Evolutionary conservation across 2,329 filamentous ascomycete species (phyloP), one percentile per base, ranked within the genome.

Genomic region (Penicillium frequentans): DNA sequence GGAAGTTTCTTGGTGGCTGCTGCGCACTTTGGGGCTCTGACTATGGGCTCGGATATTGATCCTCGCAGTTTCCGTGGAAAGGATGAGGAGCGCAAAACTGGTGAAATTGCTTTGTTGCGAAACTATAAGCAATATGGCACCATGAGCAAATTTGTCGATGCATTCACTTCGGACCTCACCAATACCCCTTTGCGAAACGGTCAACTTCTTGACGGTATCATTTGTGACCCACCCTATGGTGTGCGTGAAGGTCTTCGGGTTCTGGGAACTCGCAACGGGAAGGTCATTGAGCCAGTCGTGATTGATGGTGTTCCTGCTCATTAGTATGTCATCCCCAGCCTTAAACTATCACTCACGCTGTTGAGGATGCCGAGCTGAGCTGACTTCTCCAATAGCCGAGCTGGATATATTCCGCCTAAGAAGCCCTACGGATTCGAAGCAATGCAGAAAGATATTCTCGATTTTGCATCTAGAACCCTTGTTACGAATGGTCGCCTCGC

Each of bases 171-270:
- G 0, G 95, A 99, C 72, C 73, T 99, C 54, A 97, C 92, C 0
- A 93, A 98, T 69, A 88, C 88, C 1, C 95, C 95, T 1, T 76
- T 98, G 23, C 80, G 85, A 44, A 75, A 72, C 70, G 68, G 73
- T 29, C 73, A 68, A n/a, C 83, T 88, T 63, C 86, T 98, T 57
- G 93, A 99, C 73, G 93, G 91, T 4, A 96, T 99, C 57, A 82
- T 98, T 7, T 98, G 93, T 68, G 95, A 99, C 76, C 95, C 95
- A 19, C 95, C 95, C 0, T 99, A 99, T 70, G 95, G 95, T 2
- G 92, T 99, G 6, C 84, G 95, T 48, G 95, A 99, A 74, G 95
- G 95, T 0, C 75, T 98, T 58, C 90, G 90, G 68, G 93, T 99
- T 2, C 81, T 99, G 0, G 95, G 95, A 1, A 83, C 85, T 53